Evolutionary conservation across 345 rosid genomes (phyloP).

Genomic region (Gossypium sturtianum): DNA sequence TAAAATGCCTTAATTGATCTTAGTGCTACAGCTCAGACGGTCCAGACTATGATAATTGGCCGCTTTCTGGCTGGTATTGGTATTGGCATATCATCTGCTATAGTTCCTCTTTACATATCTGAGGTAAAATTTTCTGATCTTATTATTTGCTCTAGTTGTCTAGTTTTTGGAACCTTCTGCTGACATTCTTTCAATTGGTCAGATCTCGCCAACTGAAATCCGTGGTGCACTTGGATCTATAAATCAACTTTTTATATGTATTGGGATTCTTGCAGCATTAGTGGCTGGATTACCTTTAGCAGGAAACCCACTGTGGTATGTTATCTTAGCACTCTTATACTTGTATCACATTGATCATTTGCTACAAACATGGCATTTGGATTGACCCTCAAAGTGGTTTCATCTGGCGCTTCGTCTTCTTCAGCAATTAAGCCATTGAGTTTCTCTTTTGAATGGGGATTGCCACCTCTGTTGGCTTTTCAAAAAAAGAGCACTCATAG

Average conservation of each 20-base stretch:
- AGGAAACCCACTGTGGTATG: constrained; percentile 82
- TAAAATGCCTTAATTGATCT: constrained; percentile 8
- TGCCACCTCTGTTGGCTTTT: no score
- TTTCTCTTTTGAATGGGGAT: not conserved
- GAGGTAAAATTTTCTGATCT: constrained; percentile 52
- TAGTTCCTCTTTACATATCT: constrained; percentile 96
- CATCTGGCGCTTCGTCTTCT: not conserved
- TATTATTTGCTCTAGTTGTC: not conserved
- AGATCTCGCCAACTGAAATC: constrained; percentile 98
- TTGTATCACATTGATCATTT: not conserved
- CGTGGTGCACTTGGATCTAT: constrained; percentile 96
- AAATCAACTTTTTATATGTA: constrained; percentile 91
- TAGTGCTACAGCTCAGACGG: constrained; percentile 86
- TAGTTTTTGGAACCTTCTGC: constrained; percentile 4
- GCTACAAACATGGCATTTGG: not conserved
- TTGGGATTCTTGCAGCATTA: constrained; percentile 91
- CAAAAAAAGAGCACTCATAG: no score
- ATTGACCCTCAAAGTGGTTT: not conserved
- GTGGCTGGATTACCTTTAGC: constrained; percentile 96
- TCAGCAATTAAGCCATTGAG: not conserved
- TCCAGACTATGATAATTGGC: constrained; percentile 91
- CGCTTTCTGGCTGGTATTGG: constrained; percentile 96
- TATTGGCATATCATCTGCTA: constrained; percentile 92
- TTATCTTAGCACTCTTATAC: not conserved
- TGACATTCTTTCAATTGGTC: constrained; percentile 22